phyloP scores from a whole-genome alignment of 768 basidiomycete species.

The Gelatoporia subvermispora region DNA sequence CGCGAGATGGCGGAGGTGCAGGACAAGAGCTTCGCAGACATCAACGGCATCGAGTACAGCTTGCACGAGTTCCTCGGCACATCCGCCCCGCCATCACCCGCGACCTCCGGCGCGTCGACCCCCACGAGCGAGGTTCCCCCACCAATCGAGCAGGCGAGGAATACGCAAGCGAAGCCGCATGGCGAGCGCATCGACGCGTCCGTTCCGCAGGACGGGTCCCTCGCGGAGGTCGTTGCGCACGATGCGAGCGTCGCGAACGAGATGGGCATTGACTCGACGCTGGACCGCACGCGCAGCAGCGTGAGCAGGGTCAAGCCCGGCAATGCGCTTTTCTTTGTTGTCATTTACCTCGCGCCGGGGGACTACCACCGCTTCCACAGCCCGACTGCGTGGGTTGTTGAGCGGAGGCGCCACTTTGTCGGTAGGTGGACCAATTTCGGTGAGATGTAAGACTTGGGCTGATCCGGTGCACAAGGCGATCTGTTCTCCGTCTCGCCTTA shows the following conservation, averaged over 20 bases:
- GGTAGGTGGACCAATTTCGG: constrained; percentile 40
- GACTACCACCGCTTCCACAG: constrained; percentile 98
- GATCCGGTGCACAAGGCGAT: constrained; percentile 52
- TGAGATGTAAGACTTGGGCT: neutral
- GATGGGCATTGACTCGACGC: constrained; percentile 51
- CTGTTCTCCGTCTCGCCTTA: constrained; percentile 95
- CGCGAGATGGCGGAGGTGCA: constrained; percentile 61
- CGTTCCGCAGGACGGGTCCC: constrained; percentile 50
- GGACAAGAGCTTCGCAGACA: constrained; percentile 89
- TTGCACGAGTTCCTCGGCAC: constrained; percentile 84
- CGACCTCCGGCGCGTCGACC: constrained; percentile 36
- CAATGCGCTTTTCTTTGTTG: constrained; percentile 85
- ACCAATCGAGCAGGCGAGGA: constrained; percentile 9
- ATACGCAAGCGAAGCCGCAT: constrained; percentile 44
- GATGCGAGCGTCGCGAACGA: constrained; percentile 69
- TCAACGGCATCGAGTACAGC: constrained; percentile 95
- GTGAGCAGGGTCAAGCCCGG: constrained; percentile 59
- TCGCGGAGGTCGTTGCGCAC: constrained; percentile 56
- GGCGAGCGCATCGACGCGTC: constrained; percentile 74
- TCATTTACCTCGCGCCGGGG: constrained; percentile 96
- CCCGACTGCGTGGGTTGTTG: constrained; percentile 95
- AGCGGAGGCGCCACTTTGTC: constrained; percentile 90
- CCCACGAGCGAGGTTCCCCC: constrained; percentile 21
- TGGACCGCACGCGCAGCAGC: constrained; percentile 35
- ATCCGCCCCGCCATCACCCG: constrained; percentile 32